Evolutionary conservation across 2,329 filamentous ascomycete genomes (phyloP), one percentile per base, ranked within the genome.

Genomic region (Phyllosticta capitalensis): DNA sequence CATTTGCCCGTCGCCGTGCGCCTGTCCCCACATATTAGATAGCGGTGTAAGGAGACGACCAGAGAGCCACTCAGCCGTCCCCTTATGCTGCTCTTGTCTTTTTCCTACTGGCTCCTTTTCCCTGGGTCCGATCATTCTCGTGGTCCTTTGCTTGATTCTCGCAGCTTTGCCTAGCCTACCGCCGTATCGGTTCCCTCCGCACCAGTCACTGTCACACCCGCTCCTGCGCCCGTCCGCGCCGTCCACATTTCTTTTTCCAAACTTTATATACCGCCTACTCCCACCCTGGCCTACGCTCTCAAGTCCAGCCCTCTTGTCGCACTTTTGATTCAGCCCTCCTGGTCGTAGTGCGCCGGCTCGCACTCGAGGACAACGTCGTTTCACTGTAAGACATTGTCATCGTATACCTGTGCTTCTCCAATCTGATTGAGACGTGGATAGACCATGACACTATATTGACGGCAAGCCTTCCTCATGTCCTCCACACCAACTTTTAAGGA

Each of bases 271-370:
- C 21, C 19, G 33, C 33, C n/a, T 22, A 9, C 49, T 22, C 56
- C 38, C n/a, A 45, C 56, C 51, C 56, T 53, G 50, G 28, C 56
- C 38, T 38, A 53, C 28, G 12, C 24, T 51, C 33, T 45, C 51
- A 33, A 51, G 54, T 45, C 56, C 54, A 54, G 30, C 38, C n/a
- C 19, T 20, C 54, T 54, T n/a, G 56, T 54, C 56, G 38, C 38
- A 50, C 56, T 14, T 26, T 21, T 17, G n/a, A 22, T 50, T 50
- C 24, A 24, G 14, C 22, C 5, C 51, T 49, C 33, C 38, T 33
- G 51, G 52, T 28, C 54, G 21, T 50, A 59, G 56, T 59, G 56
- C 56, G 56, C 56, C 56, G 56, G 56, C 51, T 50, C 56, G 56
- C 56, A 54, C 56, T 54, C 22, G 50, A 52, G 50, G 20, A 52